phyloP scores from a whole-genome alignment of 768 basidiomycete species.

The Serendipita sp. region DNA sequence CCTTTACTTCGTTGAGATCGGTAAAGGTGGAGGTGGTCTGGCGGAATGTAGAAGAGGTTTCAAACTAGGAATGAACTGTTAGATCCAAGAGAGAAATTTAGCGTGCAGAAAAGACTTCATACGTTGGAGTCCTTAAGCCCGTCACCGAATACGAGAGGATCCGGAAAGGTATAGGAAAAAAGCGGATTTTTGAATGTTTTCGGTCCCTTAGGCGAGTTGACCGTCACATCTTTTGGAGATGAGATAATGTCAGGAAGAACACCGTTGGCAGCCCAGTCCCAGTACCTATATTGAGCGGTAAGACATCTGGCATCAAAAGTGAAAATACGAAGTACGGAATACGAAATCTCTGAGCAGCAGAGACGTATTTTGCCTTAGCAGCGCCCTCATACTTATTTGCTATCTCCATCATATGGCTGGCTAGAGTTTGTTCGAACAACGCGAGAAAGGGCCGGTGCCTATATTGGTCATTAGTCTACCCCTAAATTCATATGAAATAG shows the following conservation, averaged over 20 bases:
- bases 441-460: conserved; percentile 38
- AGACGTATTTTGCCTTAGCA: conserved; percentile 16
- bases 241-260: conserved; percentile 27
- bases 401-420: conserved; percentile 25
- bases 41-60: too few species aligned
- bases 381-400: conserved; percentile 24
- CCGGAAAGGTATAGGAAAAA: conserved; percentile 21
- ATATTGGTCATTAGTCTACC: neutral
- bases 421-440: conserved; percentile 37
- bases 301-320: conserved; percentile 17
- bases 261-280: conserved; percentile 34
- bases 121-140: too few species aligned
- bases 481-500: neutral
- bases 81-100: too few species aligned
- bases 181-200: conserved; percentile 22
- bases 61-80: too few species aligned
- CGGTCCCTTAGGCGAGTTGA: conserved; percentile 22
- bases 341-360: neutral
- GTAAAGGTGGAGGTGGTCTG: too few species aligned
- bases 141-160: too few species aligned
- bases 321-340: neutral
- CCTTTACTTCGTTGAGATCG: too few species aligned
- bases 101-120: too few species aligned
- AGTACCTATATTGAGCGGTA: conserved; percentile 19
- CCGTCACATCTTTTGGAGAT: conserved; percentile 20